Percentiles rank a stretch among this genome's conserved stretches.
Evolutionary conservation across 108 stramenopile genomes (phyloP).

Genomic region (Seminavis robusta): DNA sequence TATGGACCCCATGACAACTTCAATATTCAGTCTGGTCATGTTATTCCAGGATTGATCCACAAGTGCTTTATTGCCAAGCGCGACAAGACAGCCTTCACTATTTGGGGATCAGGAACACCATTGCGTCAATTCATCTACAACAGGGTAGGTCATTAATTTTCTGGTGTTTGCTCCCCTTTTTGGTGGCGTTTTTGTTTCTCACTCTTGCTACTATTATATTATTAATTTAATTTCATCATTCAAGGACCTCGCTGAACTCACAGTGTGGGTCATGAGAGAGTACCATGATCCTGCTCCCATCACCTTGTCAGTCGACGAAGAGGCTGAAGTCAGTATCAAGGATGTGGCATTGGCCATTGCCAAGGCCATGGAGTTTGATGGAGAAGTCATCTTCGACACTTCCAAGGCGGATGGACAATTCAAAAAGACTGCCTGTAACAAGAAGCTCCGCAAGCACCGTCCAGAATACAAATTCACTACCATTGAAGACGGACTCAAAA

Average conservation of each 20-base stretch:
- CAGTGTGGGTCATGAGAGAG: slow-evolving; percentile 92
- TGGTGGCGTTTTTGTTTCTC: no score
- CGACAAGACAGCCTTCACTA: slow-evolving; percentile 84
- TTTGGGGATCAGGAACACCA: slow-evolving; percentile 96
- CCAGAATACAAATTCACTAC: slow-evolving; percentile 95
- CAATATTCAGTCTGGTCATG: slow-evolving; percentile 93
- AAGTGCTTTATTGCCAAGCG: slow-evolving; percentile 96
- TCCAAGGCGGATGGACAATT: slow-evolving; percentile 96
- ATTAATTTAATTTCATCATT: no score
- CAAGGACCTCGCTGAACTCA: slow-evolving; percentile 97
- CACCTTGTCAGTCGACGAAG: slow-evolving; percentile 91
- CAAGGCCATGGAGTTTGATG: slow-evolving; percentile 92
- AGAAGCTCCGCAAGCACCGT: slow-evolving; percentile 74
- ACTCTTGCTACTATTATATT: no score
- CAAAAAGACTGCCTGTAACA: slow-evolving; percentile 98
- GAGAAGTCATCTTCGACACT: slow-evolving; percentile 88
- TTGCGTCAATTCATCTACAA: slow-evolving; percentile 97
- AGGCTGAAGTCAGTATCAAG: slow-evolving; percentile 93
- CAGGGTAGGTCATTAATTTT: no score
- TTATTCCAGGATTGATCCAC: slow-evolving; percentile 98
- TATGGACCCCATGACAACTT: slow-evolving; percentile 97
- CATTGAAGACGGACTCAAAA: slow-evolving; percentile 89
- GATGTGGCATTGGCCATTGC: slow-evolving; percentile 92
- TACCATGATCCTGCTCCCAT: slow-evolving; percentile 93
- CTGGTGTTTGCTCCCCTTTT: no score